Evolutionary conservation across 2,329 filamentous ascomycete species (phyloP), one percentile per base, ranked within the genome.

Genomic region (Plectosphaerella cucumerina): DNA sequence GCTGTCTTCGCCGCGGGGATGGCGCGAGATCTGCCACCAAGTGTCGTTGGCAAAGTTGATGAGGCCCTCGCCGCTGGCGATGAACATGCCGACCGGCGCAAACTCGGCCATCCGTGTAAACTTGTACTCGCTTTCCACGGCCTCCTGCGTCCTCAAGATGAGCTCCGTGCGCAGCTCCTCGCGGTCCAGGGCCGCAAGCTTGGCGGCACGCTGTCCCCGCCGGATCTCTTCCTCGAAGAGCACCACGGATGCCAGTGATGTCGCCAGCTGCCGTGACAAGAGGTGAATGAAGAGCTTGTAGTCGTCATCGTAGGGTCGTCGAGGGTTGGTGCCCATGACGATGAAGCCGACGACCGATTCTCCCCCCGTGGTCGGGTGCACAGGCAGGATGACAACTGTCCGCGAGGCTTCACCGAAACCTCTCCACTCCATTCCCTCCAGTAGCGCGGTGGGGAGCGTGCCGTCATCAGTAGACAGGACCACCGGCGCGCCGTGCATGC

Each of bases 71-170:
- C 81, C 76, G 61, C 90, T 81, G n/a, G 88, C 87, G 58, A 94
- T 92, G 64, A 93, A 93, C 71, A 95, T 86, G 23, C 89, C 90
- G 1, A 92, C 89, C 0, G 89, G 89, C 0, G 88, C 87, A 56
- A 90, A 89, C 62, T 92, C 89, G 3, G 89, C 88, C 87, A 94
- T 91, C 43, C 88, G 78, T 1, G 87, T 90, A 63, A 94, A 94
- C 52, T 86, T 86, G 31, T 87, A 85, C 64, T 94, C 89, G 62
- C 84, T 84, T 60, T 86, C 82, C 41, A 78, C 74, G 1, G 81
- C 80, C 59, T 86, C 80, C 58, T 81, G 77, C 1, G 82, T 84
- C 31, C 80, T 72, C 17, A 86, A 75, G 42, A 84, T 83, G 14
- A 94, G 75, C 62, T 93, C 86, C 63, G 89, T 80, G 0, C 87